phyloP scores from a whole-genome alignment of 139 green algal species.

The Asterochloris erici region DNA sequence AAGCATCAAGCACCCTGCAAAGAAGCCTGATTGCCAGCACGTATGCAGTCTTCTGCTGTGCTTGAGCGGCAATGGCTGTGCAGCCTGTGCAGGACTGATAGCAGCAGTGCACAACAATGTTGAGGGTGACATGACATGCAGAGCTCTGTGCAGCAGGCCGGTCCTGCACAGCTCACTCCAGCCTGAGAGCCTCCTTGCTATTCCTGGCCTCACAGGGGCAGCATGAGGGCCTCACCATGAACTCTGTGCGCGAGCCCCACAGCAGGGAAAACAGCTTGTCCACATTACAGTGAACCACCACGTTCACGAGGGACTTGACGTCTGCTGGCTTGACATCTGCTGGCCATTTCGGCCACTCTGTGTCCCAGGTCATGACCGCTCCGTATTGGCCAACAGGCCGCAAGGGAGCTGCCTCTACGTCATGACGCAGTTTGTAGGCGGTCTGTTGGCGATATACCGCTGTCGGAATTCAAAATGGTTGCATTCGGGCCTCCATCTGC shows the following conservation, averaged over 20 bases:
- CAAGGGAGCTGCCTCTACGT: too few relatives aligned
- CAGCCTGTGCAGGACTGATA: not conserved
- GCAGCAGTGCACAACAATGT: not conserved
- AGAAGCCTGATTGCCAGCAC: not conserved
- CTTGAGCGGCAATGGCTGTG: not conserved
- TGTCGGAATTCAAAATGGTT: too few relatives aligned
- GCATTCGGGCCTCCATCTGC: too few relatives aligned
- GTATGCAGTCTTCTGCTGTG: not conserved
- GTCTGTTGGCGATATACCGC: too few relatives aligned
- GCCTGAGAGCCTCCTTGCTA: not conserved
- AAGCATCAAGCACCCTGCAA: too few relatives aligned
- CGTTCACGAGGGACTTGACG: not conserved
- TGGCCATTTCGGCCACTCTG: too few relatives aligned
- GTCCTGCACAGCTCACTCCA: not conserved
- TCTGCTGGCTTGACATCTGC: too few relatives aligned
- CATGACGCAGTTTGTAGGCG: too few relatives aligned
- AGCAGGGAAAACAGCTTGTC: conserved; percentile 22
- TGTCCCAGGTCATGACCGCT: too few relatives aligned
- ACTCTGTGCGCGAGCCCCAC: conserved; percentile 10
- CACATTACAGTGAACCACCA: conserved; percentile 3
- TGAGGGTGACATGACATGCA: not conserved
- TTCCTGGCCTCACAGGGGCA: not conserved
- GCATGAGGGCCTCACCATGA: conserved; percentile 11
- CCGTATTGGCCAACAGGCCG: too few relatives aligned
- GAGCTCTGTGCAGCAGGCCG: not conserved